Base-by-base conservation (phyloP, 306 rosid species). In the Rosa chinensis region DNA sequence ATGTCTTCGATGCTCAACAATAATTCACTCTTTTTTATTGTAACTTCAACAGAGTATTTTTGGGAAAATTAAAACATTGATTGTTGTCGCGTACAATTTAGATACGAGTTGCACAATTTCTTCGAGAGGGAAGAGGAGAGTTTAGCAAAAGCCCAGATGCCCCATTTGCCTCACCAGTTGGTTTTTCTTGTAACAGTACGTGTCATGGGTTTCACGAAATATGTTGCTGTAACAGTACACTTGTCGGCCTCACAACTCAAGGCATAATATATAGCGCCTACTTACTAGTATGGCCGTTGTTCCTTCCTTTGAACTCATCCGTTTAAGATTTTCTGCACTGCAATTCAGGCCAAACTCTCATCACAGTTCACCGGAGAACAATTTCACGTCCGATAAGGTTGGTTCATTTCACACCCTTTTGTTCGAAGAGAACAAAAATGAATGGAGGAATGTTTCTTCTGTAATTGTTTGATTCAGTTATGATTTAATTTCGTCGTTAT, bases 141-240 rank as follows among this genome's bases (percentile, higher is more conserved):
- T 32, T 32, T 32, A 2, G 37, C 37, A 32, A 43, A 43, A 43
- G 4, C 52, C 53, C 53, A 48, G 2, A 48, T 44, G 47, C 53
- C 17, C 39, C 8, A 23, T 61, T 67, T 67, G 72, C 49, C 40
- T 40, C 50, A 20, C 3, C 4, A 0, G 12, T 32, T 53, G 45
- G 62, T 13, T 52, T 39, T 52, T 53, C 48, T n/a, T 23, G 62
- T 20, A 1, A 52, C 20, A 59, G 43, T 40, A 74, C 78, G 78
- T 75, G 78, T 75, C 78, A 37, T 28, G 6, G 56, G 56, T 59
- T 61, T 74, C 13, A 74, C 68, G 68, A 13, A 3, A 72, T 35
- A 73, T 2, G 77, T 39, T 39, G 52, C 67, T 20, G 14, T 14
- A 12, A 25, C 6, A 11, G 42, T 2, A 59, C 70, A 75, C 58